phyloP scores from a whole-genome alignment of 2,329 filamentous ascomycete genomes.

The Conoideocrella luteorostrata region DNA sequence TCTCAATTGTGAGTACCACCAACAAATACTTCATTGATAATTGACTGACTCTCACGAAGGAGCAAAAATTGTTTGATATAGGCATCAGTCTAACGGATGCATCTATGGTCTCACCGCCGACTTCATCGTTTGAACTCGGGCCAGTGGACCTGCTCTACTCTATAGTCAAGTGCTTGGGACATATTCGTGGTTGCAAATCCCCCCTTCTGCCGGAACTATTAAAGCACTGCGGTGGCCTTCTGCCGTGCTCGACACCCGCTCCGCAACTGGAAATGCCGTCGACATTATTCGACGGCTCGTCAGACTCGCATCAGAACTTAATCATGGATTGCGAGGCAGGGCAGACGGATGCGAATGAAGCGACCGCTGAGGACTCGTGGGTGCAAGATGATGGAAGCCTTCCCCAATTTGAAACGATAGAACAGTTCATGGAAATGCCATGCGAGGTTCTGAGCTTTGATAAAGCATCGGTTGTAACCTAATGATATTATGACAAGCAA shows the following conservation, averaged over 20 bases:
- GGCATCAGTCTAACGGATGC: constrained; percentile 24
- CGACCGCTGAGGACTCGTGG: background rate
- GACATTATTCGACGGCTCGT: background rate
- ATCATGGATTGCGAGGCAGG: background rate
- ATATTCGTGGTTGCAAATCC: constrained; percentile 20
- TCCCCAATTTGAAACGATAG: background rate
- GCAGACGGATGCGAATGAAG: background rate
- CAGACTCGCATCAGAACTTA: background rate
- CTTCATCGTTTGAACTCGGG: constrained; percentile 19
- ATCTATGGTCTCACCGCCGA: constrained; percentile 13
- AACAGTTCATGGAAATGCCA: background rate
- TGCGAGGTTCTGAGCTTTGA: background rate
- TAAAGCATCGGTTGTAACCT: background rate
- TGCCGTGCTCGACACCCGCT: constrained; percentile 2
- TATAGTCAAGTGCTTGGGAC: constrained; percentile 19
- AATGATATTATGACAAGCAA: too few relatives aligned
- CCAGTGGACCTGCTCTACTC: constrained; percentile 22
- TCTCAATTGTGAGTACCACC: constrained; percentile 20
- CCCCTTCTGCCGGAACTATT: constrained; percentile 21
- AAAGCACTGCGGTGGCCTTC: constrained; percentile 14
- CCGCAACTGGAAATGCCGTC: constrained; percentile 1
- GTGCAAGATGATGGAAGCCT: background rate
- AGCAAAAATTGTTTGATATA: constrained; percentile 27
- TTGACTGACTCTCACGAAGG: too few relatives aligned
- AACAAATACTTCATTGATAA: background rate